These are phyloP conservation scores for Aspergillus jensenii DNA, from an alignment of 2,329 filamentous ascomycete genomes.

Conservation along the genomic window DNA sequence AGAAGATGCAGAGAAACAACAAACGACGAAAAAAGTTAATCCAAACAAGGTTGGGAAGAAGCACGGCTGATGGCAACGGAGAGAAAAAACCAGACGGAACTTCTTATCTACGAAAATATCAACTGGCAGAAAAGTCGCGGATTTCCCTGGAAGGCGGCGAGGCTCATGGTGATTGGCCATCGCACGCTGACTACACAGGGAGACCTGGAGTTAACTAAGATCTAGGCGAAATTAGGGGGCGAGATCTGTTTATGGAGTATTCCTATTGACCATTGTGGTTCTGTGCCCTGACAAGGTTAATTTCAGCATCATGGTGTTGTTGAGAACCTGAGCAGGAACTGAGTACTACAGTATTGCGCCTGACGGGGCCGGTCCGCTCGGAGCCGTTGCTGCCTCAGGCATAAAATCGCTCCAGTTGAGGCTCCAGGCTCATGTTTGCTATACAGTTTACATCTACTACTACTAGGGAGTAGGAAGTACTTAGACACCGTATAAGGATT, in stretches of 20 bases:
- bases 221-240: neutral
- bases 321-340: neutral
- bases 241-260: neutral
- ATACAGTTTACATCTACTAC: too few relatives aligned
- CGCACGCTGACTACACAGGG: neutral
- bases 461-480: too few relatives aligned
- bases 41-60: conserved; percentile 2
- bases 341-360: neutral
- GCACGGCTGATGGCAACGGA: neutral
- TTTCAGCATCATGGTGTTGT: neutral
- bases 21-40: neutral
- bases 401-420: neutral
- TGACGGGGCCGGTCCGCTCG: neutral
- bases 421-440: too few relatives aligned
- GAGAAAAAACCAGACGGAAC: neutral
- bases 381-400: neutral
- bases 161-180: neutral
- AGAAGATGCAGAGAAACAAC: neutral
- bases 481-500: neutral
- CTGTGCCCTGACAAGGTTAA: neutral
- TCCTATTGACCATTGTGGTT: neutral
- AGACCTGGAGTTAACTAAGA: neutral
- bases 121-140: conserved; percentile 8
- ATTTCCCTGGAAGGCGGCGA: conserved; percentile 1
- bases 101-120: conserved; percentile 3